Percentiles rank a stretch among this genome's conserved stretches.
Evolutionary conservation across 108 stramenopile species (phyloP).

Genomic region (Conticribra weissflogii): DNA sequence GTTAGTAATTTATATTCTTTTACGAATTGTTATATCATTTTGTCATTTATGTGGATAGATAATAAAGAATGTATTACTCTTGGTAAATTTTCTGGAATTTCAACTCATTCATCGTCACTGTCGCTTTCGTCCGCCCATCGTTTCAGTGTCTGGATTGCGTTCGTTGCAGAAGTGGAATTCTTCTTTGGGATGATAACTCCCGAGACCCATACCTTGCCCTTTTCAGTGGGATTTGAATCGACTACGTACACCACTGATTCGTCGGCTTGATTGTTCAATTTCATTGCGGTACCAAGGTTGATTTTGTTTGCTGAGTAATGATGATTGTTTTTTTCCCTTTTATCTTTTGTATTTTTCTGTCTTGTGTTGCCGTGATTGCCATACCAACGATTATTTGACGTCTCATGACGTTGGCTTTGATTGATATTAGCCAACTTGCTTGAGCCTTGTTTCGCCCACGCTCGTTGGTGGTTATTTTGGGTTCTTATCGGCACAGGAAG

Average conservation of each 20-base stretch:
- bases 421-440: not conserved
- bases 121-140: not conserved
- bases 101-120: not conserved
- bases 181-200: not conserved
- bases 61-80: not conserved
- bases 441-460: not conserved
- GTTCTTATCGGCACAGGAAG: not conserved
- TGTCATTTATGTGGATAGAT: not conserved
- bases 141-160: not conserved
- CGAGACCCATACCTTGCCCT: not conserved
- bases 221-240: not conserved
- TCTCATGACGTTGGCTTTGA: not conserved
- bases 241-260: not conserved
- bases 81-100: not conserved
- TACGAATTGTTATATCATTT: not conserved
- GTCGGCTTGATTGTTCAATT: not conserved
- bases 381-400: not conserved
- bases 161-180: not conserved
- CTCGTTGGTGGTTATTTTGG: not conserved
- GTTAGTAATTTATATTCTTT: too few species aligned
- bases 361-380: not conserved
- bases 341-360: not conserved
- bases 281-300: not conserved
- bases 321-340: not conserved
- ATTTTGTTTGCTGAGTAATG: not conserved